Conservation (phyloP, 192 early-diverging fungal genomes). For the Coemansia sp. region DNA sequence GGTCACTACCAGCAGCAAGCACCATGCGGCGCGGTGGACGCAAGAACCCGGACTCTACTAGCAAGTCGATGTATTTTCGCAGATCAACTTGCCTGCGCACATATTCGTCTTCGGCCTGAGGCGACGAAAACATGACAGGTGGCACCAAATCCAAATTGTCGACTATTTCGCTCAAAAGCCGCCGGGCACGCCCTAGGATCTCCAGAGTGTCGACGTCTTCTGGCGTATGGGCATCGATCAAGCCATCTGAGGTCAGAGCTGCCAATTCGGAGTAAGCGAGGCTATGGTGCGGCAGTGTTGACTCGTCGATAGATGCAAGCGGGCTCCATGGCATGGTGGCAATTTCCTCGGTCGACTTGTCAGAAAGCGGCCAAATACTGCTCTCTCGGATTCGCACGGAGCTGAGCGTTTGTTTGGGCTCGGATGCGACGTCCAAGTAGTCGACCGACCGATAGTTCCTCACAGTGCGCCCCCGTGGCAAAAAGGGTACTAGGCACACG, state of each 20-base stretch:
- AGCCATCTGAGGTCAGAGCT: not conserved
- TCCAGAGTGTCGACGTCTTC: constrained; percentile 8
- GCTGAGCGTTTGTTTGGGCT: not conserved
- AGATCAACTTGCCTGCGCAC: constrained; percentile 57
- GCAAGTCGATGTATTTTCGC: constrained; percentile 68
- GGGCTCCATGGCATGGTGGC: not conserved
- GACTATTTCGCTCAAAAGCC: constrained; percentile 40
- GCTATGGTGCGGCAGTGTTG: too few species aligned
- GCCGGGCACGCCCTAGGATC: constrained; percentile 21
- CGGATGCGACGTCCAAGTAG: constrained; percentile 34
- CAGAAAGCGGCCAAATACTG: not conserved
- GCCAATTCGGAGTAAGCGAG: not conserved
- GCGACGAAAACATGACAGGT: constrained; percentile 31
- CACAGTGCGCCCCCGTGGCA: not conserved
- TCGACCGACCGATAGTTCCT: constrained; percentile 12
- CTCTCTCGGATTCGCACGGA: constrained; percentile 29
- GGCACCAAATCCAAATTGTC: constrained; percentile 36
- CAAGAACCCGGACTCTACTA: constrained; percentile 70
- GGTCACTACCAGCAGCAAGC: constrained; percentile 61
- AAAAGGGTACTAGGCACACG: constrained; percentile 41
- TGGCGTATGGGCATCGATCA: not conserved
- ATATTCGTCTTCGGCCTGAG: constrained; percentile 41
- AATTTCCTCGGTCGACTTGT: not conserved
- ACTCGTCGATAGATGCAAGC: not conserved
- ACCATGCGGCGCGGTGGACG: constrained; percentile 52